Conservation (phyloP, 176 grass and related monocot species). For the Tillandsia leiboldiana region DNA sequence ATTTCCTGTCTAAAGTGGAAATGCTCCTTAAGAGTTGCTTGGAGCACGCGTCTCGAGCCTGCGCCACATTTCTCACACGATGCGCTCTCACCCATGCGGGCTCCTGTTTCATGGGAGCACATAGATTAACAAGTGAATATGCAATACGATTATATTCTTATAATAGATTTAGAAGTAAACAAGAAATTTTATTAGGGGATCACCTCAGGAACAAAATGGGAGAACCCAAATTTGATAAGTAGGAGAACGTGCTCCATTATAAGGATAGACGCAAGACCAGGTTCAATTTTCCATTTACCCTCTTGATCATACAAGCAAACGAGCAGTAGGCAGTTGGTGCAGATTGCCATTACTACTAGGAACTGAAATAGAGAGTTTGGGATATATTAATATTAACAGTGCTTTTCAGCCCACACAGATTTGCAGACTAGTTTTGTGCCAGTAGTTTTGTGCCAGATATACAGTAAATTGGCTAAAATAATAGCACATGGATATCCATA, state of each 20-base stretch:
- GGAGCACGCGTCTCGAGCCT: constrained; percentile 73
- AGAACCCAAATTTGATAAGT: constrained; percentile 92
- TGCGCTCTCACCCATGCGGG: constrained; percentile 90
- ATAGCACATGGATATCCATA: neutral
- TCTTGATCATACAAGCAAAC: constrained; percentile 83
- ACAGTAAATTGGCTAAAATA: neutral
- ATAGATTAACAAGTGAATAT: too few species aligned
- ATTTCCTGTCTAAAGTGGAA: constrained; percentile 42
- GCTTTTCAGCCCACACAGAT: neutral
- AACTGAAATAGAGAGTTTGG: constrained; percentile 39
- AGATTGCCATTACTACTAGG: constrained; percentile 90
- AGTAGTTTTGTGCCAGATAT: neutral
- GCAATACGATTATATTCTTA: too few species aligned
- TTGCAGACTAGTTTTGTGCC: neutral
- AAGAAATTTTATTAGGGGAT: constrained; percentile 5
- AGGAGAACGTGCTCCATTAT: constrained; percentile 89
- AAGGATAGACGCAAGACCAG: constrained; percentile 81
- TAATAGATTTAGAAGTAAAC: neutral
- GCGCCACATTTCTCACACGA: constrained; percentile 57
- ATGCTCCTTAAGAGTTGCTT: constrained; percentile 67
- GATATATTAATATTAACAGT: neutral
- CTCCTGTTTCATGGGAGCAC: constrained; percentile 26
- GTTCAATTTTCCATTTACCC: constrained; percentile 93
- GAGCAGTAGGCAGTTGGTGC: constrained; percentile 95
- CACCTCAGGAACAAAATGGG: constrained; percentile 95